Percentiles rank a stretch among this genome's conserved stretches.
Conservation (phyloP, 805 yeast genomes). For the Spathaspora gorwiae region DNA sequence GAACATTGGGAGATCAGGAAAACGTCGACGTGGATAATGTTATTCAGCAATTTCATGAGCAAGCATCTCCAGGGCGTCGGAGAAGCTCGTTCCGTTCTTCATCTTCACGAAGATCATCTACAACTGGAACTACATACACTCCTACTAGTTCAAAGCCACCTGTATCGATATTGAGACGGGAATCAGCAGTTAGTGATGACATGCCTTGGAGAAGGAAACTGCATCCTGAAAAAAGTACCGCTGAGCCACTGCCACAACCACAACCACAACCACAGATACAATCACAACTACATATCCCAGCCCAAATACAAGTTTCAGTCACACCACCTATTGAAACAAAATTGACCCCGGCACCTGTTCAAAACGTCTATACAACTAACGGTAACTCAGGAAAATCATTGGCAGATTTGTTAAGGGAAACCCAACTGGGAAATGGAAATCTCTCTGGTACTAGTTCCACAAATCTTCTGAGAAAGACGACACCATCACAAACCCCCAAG, state of each 20-base stretch:
- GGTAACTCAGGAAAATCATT: conserved; percentile 28
- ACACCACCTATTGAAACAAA: conserved; percentile 1
- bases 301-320: background rate
- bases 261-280: background rate
- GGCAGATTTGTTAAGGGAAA: conserved; percentile 33
- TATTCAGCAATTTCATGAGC: conserved; percentile 10
- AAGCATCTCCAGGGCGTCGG: conserved; percentile 8
- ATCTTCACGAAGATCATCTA: background rate
- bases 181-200: conserved; percentile 6
- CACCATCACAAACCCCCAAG: conserved; percentile 17
- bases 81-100: conserved; percentile 3
- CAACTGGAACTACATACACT: background rate
- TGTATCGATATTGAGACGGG: conserved; percentile 17
- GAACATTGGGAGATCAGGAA: conserved; percentile 19
- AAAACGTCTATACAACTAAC: conserved; percentile 11
- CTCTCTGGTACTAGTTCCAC: conserved; percentile 7
- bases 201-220: background rate
- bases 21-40: conserved; percentile 7
- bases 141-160: conserved; percentile 7
- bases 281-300: background rate
- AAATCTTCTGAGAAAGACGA: conserved; percentile 8
- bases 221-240: background rate
- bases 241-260: background rate
- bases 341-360: conserved; percentile 17
- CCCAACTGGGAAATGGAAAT: conserved; percentile 7